Conservation (phyloP, 371 early-diverging fungal genomes). For the Basidiobolus meristosporus region DNA sequence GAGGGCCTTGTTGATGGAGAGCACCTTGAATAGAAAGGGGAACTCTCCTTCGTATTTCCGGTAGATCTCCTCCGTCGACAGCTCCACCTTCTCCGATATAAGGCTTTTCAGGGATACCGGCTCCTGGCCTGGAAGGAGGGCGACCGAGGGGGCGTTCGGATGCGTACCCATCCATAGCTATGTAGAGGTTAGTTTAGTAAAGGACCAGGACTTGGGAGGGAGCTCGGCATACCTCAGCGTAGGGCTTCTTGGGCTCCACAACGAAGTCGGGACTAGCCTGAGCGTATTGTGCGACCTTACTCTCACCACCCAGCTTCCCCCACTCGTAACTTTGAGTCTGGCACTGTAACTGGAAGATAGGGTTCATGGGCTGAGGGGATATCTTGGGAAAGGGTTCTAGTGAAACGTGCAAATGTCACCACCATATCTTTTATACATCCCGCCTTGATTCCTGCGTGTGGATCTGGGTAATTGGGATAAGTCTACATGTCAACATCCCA, state of each 20-base stretch:
- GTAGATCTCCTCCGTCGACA: conserved; percentile 25
- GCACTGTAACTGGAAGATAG: conserved; percentile 28
- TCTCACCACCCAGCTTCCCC: conserved; percentile 74
- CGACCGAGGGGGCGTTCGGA: conserved; percentile 68
- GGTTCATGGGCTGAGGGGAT: too few relatives aligned
- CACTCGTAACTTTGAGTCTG: conserved; percentile 81
- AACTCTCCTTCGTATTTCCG: conserved; percentile 51
- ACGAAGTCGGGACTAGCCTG: conserved; percentile 21
- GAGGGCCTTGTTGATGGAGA: conserved; percentile 84
- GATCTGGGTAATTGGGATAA: too few relatives aligned
- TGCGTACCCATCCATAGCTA: conserved; percentile 98
- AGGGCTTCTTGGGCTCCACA: conserved; percentile 45
- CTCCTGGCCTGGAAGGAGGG: neutral
- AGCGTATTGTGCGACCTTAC: conserved; percentile 74
- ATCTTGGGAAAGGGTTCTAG: too few relatives aligned
- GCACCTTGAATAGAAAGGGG: conserved; percentile 93
- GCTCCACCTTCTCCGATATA: conserved; percentile 13
- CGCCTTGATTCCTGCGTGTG: too few relatives aligned
- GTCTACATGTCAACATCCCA: too few relatives aligned
- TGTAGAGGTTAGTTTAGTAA: too few relatives aligned
- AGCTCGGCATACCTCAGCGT: conserved; percentile 88
- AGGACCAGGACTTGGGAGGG: too few relatives aligned
- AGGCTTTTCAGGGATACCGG: conserved; percentile 4
- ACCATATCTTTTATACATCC: too few relatives aligned
- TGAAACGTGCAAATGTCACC: too few relatives aligned